These are phyloP conservation scores for Trametopsis cervina DNA, from an alignment of 768 basidiomycete species.

Conservation along the genomic window DNA sequence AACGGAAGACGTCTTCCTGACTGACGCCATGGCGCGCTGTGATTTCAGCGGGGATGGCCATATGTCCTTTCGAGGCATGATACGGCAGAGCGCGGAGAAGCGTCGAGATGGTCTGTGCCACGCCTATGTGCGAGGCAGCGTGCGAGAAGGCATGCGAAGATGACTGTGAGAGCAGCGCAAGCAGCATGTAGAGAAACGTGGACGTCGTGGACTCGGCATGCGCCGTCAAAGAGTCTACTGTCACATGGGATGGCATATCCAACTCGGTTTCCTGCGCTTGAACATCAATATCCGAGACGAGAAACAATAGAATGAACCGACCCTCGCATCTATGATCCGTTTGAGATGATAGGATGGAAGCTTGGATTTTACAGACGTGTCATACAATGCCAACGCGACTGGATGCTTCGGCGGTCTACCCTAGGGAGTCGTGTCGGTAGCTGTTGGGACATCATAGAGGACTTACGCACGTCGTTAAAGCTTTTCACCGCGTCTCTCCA, in stretches of 20 bases:
- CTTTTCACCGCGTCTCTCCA: conserved; percentile 77
- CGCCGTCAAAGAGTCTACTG: conserved; percentile 56
- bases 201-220: conserved; percentile 80
- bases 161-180: conserved; percentile 56
- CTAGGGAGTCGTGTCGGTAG: conserved; percentile 33
- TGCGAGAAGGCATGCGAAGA: conserved; percentile 54
- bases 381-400: conserved; percentile 65
- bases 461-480: conserved; percentile 49
- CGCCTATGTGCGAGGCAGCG: conserved; percentile 76
- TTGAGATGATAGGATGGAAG: conserved; percentile 73
- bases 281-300: conserved; percentile 1
- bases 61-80: conserved; percentile 62
- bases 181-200: conserved; percentile 68
- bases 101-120: conserved; percentile 63
- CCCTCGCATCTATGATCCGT: conserved; percentile 79
- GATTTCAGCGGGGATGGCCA: conserved; percentile 77
- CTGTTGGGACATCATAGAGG: neutral
- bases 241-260: conserved; percentile 55
- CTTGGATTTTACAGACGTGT: conserved; percentile 41
- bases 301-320: conserved; percentile 27
- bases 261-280: conserved; percentile 29
- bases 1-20: conserved; percentile 73
- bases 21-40: conserved; percentile 71
- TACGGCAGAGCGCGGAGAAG: conserved; percentile 73
- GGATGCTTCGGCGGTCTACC: conserved; percentile 75